phyloP scores from a whole-genome alignment of 352 stramenopile species.

The Phytophthora cajani region DNA sequence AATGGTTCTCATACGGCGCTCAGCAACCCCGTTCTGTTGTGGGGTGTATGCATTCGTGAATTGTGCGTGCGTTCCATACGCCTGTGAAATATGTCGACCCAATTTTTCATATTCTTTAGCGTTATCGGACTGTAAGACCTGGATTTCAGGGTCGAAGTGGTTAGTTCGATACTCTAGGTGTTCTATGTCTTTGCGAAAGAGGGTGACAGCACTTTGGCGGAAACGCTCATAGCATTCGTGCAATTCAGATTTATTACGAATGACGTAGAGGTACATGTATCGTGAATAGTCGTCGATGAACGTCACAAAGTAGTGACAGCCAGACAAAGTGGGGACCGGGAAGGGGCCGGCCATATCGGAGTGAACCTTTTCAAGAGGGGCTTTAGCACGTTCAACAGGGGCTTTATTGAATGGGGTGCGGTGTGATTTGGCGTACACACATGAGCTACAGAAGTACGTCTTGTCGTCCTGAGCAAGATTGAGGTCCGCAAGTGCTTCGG shows the following conservation, averaged over 20 bases:
- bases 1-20: neutral
- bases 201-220: neutral
- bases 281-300: neutral
- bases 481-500: neutral
- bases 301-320: neutral
- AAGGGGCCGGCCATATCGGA: neutral
- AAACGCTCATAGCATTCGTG: neutral
- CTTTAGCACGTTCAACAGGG: neutral
- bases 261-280: neutral
- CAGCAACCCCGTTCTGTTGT: neutral
- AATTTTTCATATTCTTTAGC: slow-evolving; percentile 1
- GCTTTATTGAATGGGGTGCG: neutral
- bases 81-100: neutral
- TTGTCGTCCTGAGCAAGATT: neutral
- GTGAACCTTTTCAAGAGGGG: neutral
- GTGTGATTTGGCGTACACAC: neutral
- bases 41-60: slow-evolving; percentile 1
- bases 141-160: neutral
- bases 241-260: slow-evolving; percentile 1
- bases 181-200: neutral
- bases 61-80: neutral
- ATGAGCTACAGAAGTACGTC: neutral
- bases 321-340: neutral
- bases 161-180: slow-evolving; percentile 3
- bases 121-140: neutral